Conservation (phyloP, 805 yeast genomes). For the Lachancea quebecensis region DNA sequence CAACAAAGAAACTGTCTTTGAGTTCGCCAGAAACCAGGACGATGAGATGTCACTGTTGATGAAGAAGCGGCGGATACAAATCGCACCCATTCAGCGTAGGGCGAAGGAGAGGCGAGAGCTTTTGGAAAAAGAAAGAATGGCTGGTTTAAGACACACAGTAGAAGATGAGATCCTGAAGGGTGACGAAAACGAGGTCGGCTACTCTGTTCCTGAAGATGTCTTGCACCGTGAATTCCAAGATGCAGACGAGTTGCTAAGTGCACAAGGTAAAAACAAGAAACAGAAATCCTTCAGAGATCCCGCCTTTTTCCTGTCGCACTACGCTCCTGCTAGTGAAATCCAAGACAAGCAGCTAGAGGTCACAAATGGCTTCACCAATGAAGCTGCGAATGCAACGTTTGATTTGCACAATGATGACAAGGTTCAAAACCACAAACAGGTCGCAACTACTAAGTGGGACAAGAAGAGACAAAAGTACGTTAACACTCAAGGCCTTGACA, state of each 20-base stretch:
- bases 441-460: slow-evolving; percentile 79
- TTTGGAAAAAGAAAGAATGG: slow-evolving; percentile 63
- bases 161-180: slow-evolving; percentile 66
- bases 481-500: slow-evolving; percentile 68
- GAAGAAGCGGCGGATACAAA: slow-evolving; percentile 77
- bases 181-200: slow-evolving; percentile 43
- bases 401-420: slow-evolving; percentile 77
- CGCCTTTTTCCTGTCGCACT: slow-evolving; percentile 75
- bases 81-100: slow-evolving; percentile 79
- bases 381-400: slow-evolving; percentile 79
- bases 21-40: slow-evolving; percentile 62
- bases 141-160: slow-evolving; percentile 64
- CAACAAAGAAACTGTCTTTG: slow-evolving; percentile 88
- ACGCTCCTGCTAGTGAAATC: slow-evolving; percentile 71
- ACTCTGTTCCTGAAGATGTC: slow-evolving; percentile 37
- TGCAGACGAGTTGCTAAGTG: slow-evolving; percentile 32
- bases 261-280: slow-evolving; percentile 27
- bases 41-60: slow-evolving; percentile 72
- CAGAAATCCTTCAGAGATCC: slow-evolving; percentile 65
- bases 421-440: slow-evolving; percentile 57
- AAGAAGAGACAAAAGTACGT: slow-evolving; percentile 85
- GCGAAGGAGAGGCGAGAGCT: slow-evolving; percentile 65
- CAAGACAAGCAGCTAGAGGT: slow-evolving; percentile 72
- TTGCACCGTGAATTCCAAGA: slow-evolving; percentile 36
- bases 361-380: slow-evolving; percentile 64